phyloP scores from a whole-genome alignment of 1,284 basidiomycete genomes.

The Peniophora sp. region DNA sequence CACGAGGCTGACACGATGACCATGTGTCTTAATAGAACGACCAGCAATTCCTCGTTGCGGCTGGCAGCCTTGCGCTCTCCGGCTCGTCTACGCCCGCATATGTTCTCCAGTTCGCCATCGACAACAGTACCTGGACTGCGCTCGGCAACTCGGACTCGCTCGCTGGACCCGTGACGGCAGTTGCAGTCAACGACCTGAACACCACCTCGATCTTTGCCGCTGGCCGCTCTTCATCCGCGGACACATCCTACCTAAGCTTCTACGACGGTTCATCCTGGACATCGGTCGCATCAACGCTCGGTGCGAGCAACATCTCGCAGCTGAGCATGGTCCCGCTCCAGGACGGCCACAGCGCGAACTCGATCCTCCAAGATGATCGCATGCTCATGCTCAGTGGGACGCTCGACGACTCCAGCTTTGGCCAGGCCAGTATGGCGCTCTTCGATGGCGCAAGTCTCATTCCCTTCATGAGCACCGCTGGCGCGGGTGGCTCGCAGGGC shows the following conservation, averaged over 20 bases:
- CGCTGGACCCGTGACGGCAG: slow-evolving; percentile 85
- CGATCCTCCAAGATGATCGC: slow-evolving; percentile 76
- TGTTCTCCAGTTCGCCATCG: slow-evolving; percentile 65
- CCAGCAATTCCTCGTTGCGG: slow-evolving; percentile 58
- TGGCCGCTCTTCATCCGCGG: slow-evolving; percentile 65
- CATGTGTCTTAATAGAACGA: slow-evolving; percentile 36
- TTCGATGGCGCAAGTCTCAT: slow-evolving; percentile 82
- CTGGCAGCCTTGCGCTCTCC: slow-evolving; percentile 67
- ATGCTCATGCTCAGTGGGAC: slow-evolving; percentile 87
- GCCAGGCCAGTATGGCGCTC: slow-evolving; percentile 77
- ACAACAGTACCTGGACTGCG: slow-evolving; percentile 66
- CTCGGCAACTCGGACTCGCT: slow-evolving; percentile 61
- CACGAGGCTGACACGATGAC: slow-evolving; percentile 2
- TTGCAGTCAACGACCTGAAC: slow-evolving; percentile 81
- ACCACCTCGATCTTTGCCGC: slow-evolving; percentile 83
- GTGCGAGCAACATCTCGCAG: slow-evolving; percentile 63
- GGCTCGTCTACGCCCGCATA: slow-evolving; percentile 69
- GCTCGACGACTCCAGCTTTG: slow-evolving; percentile 62
- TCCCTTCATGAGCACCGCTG: slow-evolving; percentile 76
- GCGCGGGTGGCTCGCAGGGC: slow-evolving; percentile 64
- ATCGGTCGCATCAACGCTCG: slow-evolving; percentile 48
- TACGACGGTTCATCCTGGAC: slow-evolving; percentile 80
- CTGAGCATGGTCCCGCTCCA: slow-evolving; percentile 87
- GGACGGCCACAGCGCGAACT: slow-evolving; percentile 60
- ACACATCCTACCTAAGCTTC: slow-evolving; percentile 65